Conservation (phyloP, 1,284 basidiomycete species). For the Schizopora paradoxa region DNA sequence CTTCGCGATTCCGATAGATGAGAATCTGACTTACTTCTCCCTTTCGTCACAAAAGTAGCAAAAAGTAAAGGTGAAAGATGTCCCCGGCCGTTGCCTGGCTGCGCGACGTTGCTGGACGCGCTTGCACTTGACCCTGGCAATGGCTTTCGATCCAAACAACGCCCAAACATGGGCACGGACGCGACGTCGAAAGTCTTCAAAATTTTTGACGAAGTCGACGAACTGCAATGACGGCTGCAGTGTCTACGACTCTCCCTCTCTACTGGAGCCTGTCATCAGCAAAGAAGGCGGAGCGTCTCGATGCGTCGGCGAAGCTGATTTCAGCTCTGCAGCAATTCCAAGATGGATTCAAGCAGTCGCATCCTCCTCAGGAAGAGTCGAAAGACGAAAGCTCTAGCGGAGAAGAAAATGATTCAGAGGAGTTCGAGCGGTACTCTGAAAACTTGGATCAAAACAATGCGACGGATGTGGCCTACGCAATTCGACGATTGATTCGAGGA, state of each 20-base stretch:
- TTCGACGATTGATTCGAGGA: conserved; percentile 80
- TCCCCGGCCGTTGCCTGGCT: too few relatives aligned
- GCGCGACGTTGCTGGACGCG: neutral
- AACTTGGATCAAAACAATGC: conserved; percentile 64
- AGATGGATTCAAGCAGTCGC: conserved; percentile 43
- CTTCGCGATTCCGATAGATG: too few relatives aligned
- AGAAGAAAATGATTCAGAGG: conserved; percentile 34
- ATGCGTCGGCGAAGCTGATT: conserved; percentile 84
- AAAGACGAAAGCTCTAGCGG: conserved; percentile 39
- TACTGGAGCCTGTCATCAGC: conserved; percentile 94
- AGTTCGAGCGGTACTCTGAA: conserved; percentile 34
- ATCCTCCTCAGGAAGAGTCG: conserved; percentile 40
- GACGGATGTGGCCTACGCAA: conserved; percentile 85
- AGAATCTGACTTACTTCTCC: too few relatives aligned
- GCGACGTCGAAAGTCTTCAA: conserved; percentile 1
- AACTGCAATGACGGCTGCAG: conserved; percentile 28
- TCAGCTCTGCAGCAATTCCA: conserved; percentile 80
- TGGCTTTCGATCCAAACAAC: too few relatives aligned
- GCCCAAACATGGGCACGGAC: too few relatives aligned
- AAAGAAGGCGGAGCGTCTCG: conserved; percentile 73
- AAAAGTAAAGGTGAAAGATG: too few relatives aligned
- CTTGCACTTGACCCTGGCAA: too few relatives aligned
- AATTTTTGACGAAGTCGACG: neutral
- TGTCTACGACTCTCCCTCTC: conserved; percentile 82
- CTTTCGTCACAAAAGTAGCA: too few relatives aligned